Conservation (phyloP, 2,329 filamentous ascomycete genomes). For the Colletotrichum cereale region DNA sequence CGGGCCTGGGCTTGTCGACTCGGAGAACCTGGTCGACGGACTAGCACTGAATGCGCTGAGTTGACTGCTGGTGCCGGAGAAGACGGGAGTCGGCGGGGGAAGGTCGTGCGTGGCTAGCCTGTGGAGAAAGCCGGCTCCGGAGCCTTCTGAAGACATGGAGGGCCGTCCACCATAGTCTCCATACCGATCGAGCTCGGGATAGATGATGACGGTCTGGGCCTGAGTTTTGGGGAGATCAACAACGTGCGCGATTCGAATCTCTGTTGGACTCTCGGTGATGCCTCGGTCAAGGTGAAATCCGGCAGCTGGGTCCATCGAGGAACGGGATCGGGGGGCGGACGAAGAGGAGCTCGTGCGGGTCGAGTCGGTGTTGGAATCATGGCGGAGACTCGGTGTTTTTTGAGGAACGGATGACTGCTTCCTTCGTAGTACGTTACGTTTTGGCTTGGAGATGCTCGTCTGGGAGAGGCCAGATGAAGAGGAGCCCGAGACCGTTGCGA, state of each 20-base stretch:
- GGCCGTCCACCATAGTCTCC: constrained; percentile 58
- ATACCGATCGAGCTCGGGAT: constrained; percentile 74
- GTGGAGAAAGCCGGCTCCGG: constrained; percentile 62
- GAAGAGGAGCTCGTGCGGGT: constrained; percentile 58
- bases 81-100: constrained; percentile 74
- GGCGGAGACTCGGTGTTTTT: constrained; percentile 50
- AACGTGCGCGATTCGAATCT: constrained; percentile 57
- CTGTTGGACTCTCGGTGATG: constrained; percentile 58
- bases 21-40: constrained; percentile 81
- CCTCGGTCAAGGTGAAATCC: constrained; percentile 56
- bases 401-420: constrained; percentile 63
- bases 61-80: constrained; percentile 69
- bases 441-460: constrained; percentile 49
- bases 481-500: constrained; percentile 50
- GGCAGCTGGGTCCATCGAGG: constrained; percentile 51
- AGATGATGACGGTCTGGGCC: constrained; percentile 61
- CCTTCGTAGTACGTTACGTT: constrained; percentile 60
- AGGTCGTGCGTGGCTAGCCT: constrained; percentile 73
- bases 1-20: constrained; percentile 75
- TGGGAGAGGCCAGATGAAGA: constrained; percentile 51
- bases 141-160: constrained; percentile 49
- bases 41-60: constrained; percentile 74
- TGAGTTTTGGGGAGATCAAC: constrained; percentile 55
- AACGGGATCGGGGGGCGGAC: constrained; percentile 55
- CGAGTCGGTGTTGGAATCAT: constrained; percentile 51